These are phyloP conservation scores for Inonotus obliquus DNA, from an alignment of 1,284 basidiomycete genomes.

Conservation along the genomic window DNA sequence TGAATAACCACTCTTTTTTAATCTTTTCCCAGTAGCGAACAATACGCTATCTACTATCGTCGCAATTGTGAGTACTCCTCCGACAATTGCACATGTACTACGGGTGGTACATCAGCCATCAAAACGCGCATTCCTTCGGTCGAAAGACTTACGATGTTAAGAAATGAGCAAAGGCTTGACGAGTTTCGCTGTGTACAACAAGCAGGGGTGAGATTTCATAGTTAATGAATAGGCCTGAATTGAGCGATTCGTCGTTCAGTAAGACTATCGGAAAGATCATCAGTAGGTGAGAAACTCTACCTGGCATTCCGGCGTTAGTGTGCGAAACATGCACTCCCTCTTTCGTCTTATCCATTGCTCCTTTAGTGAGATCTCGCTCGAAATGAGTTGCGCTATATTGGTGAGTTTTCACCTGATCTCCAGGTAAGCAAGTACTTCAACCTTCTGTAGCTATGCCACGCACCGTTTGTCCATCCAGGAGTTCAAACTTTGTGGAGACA, in stretches of 20 bases:
- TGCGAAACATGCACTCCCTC: conserved; percentile 81
- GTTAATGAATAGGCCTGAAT: conserved; percentile 83
- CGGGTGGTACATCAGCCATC: conserved; percentile 1
- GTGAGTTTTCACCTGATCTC: conserved; percentile 65
- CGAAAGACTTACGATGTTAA: conserved; percentile 75
- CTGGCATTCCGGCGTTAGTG: conserved; percentile 74
- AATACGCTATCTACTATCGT: conserved; percentile 87
- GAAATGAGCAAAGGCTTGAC: conserved; percentile 96
- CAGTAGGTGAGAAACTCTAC: conserved; percentile 33
- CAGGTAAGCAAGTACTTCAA: background rate
- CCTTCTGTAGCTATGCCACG: conserved; percentile 24
- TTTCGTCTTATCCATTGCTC: conserved; percentile 53
- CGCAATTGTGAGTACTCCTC: conserved; percentile 94
- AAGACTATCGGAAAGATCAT: background rate
- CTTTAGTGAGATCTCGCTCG: conserved; percentile 81
- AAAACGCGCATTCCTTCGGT: background rate
- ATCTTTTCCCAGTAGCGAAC: conserved; percentile 66
- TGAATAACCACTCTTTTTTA: conserved; percentile 54
- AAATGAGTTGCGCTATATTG: conserved; percentile 96
- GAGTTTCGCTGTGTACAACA: conserved; percentile 84
- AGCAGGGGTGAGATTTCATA: conserved; percentile 98
- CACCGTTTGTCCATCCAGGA: conserved; percentile 70
- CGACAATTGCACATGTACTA: conserved; percentile 96
- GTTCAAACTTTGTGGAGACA: conserved; percentile 87
- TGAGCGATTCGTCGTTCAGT: background rate